phyloP scores from a whole-genome alignment of 2,329 filamentous ascomycete genomes.

The Phaeoacremonium minimum region DNA sequence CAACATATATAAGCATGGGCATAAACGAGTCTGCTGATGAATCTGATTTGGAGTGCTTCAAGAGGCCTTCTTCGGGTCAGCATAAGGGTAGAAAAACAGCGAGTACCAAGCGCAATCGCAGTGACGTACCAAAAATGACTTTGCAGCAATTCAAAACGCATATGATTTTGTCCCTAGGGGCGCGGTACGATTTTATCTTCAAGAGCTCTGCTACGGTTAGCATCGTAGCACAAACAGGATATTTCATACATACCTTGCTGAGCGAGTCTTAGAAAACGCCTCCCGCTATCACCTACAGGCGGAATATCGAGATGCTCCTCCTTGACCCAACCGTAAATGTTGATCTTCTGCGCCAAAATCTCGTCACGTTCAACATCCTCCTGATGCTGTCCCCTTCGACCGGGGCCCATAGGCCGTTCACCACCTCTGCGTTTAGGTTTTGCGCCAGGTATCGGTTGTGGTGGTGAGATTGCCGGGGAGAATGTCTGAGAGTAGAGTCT shows the following conservation, averaged over 20 bases:
- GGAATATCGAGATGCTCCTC: slow-evolving; percentile 94
- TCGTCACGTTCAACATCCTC: slow-evolving; percentile 97
- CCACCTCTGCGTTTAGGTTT: slow-evolving; percentile 65
- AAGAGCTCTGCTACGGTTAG: slow-evolving; percentile 64
- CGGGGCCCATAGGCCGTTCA: slow-evolving; percentile 69
- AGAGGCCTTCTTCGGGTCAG: slow-evolving; percentile 52
- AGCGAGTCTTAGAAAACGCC: slow-evolving; percentile 81
- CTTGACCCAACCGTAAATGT: slow-evolving; percentile 91
- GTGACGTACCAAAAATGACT: slow-evolving; percentile 80
- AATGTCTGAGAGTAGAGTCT: slow-evolving; percentile 93
- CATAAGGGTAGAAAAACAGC: too few relatives aligned
- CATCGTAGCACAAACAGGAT: slow-evolving; percentile 11
- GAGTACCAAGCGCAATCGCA: too few relatives aligned
- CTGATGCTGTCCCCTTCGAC: slow-evolving; percentile 91
- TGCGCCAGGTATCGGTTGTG: slow-evolving; percentile 66
- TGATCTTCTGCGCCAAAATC: slow-evolving; percentile 92
- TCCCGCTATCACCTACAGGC: slow-evolving; percentile 77
- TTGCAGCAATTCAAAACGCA: slow-evolving; percentile 99
- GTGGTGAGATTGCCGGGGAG: slow-evolving; percentile 83
- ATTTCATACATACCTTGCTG: slow-evolving; percentile 65
- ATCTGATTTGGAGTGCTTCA: slow-evolving; percentile 89
- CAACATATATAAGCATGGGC: slow-evolving; percentile 90
- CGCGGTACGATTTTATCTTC: slow-evolving; percentile 95
- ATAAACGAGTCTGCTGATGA: slow-evolving; percentile 96
- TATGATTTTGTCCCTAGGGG: slow-evolving; percentile 97